Conservation (phyloP, 208 protist species). For the Trypanosoma theileri region DNA sequence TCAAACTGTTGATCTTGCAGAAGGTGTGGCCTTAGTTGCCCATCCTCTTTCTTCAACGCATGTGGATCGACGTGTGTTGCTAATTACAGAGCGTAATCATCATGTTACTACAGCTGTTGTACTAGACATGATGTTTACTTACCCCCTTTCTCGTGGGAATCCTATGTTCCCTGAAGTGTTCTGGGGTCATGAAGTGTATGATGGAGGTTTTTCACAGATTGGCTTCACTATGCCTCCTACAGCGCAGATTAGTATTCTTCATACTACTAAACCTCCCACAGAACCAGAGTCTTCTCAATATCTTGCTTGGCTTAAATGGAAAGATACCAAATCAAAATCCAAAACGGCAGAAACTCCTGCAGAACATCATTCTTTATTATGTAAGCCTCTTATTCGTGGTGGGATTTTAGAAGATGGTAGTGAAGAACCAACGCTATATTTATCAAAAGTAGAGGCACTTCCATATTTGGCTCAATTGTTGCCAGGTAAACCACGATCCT, state of each 20-base stretch:
- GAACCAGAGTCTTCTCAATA: slow-evolving; percentile 32
- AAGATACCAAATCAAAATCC: slow-evolving; percentile 31
- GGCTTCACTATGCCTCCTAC: slow-evolving; percentile 88
- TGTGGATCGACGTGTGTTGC: slow-evolving; percentile 75
- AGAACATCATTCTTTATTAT: slow-evolving; percentile 56
- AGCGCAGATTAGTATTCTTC: slow-evolving; percentile 73
- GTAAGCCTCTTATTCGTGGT: slow-evolving; percentile 61
- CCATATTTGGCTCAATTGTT: slow-evolving; percentile 73
- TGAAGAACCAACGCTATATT: slow-evolving; percentile 74
- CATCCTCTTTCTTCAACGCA: slow-evolving; percentile 84
- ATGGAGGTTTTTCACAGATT: slow-evolving; percentile 83
- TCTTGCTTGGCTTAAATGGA: slow-evolving; percentile 64
- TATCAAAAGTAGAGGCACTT: slow-evolving; percentile 76
- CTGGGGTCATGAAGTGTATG: slow-evolving; percentile 86
- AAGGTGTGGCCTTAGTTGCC: slow-evolving; percentile 72
- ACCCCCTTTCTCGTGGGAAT: slow-evolving; percentile 75
- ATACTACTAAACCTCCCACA: slow-evolving; percentile 66
- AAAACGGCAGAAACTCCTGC: slow-evolving; percentile 8
- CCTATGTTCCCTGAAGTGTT: slow-evolving; percentile 90
- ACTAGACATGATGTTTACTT: slow-evolving; percentile 78
- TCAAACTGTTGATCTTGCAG: slow-evolving; percentile 39
- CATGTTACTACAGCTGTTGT: slow-evolving; percentile 70
- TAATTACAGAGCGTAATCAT: slow-evolving; percentile 70
- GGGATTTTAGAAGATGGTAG: slow-evolving; percentile 51
- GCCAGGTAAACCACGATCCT: slow-evolving; percentile 69